A percentile compares a stretch with the other conserved stretches of the same genome.
Conservation (phyloP, 2,329 filamentous ascomycete genomes). For the Beauveria australis region DNA sequence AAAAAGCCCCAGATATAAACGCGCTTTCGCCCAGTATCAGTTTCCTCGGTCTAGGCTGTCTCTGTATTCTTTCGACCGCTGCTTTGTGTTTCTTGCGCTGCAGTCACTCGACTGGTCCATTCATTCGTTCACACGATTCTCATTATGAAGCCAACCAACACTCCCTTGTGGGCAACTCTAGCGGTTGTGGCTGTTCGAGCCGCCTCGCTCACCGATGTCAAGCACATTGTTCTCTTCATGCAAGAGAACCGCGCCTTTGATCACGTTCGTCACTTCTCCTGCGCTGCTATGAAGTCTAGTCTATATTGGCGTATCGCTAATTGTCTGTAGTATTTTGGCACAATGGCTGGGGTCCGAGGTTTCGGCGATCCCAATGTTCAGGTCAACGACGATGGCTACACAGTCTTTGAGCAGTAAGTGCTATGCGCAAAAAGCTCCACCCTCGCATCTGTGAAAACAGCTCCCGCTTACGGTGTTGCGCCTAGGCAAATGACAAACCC, state of each 20-base stretch:
- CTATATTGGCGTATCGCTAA: not conserved
- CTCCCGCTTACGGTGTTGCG: not conserved
- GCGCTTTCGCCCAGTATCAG: not conserved
- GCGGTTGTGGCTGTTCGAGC: constrained; percentile 19
- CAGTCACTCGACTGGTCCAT: not conserved
- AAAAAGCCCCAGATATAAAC: not conserved
- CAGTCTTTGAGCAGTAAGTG: constrained; percentile 42
- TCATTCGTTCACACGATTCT: not conserved
- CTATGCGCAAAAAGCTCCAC: not conserved
- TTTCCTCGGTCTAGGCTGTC: not conserved
- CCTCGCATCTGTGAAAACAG: not conserved
- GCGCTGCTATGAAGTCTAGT: not conserved
- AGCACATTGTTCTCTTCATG: constrained; percentile 52
- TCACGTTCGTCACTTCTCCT: constrained; percentile 18
- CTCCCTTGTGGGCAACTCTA: not conserved
- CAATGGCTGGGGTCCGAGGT: constrained; percentile 44
- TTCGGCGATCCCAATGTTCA: constrained; percentile 37
- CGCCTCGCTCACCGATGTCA: constrained; percentile 39
- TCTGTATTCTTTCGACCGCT: not conserved
- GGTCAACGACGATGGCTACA: constrained; percentile 25
- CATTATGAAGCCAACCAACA: not conserved
- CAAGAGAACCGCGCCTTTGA: constrained; percentile 33
- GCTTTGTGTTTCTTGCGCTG: not conserved
- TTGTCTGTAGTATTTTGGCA: constrained; percentile 39
- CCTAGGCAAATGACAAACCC: constrained; percentile 29